Percentiles rank a stretch among this genome's conserved stretches.
These are phyloP conservation scores for Aphanomyces stellatus DNA, from an alignment of 352 stramenopile species.

Conservation along the genomic window DNA sequence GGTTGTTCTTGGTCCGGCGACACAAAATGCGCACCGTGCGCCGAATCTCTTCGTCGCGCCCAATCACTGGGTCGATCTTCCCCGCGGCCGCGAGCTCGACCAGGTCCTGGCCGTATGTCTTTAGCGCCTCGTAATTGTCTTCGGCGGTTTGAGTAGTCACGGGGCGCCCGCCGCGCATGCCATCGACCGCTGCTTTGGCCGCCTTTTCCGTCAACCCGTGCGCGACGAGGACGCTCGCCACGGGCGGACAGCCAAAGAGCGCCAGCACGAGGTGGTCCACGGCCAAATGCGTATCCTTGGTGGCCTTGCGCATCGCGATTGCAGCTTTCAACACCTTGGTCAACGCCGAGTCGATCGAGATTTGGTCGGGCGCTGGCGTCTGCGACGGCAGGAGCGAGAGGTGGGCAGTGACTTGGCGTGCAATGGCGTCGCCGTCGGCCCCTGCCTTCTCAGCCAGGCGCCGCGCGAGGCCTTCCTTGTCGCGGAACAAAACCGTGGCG, in stretches of 20 bases:
- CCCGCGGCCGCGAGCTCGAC: constrained; percentile 86
- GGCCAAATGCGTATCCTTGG: constrained; percentile 69
- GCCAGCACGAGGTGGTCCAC: constrained; percentile 67
- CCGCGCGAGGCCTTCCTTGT: constrained; percentile 47
- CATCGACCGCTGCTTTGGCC: constrained; percentile 55
- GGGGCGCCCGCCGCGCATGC: constrained; percentile 42
- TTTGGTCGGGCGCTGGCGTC: constrained; percentile 52
- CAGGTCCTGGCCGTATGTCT: constrained; percentile 95
- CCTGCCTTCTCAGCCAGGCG: constrained; percentile 40
- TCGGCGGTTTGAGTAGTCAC: constrained; percentile 81
- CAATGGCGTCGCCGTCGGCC: constrained; percentile 41
- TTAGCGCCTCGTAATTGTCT: constrained; percentile 87
- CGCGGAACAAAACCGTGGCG: constrained; percentile 52
- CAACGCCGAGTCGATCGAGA: constrained; percentile 50
- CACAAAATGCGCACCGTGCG: constrained; percentile 93
- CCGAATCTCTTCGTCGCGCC: constrained; percentile 95
- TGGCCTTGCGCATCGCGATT: constrained; percentile 69
- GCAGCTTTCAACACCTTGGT: constrained; percentile 77
- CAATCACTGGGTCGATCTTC: constrained; percentile 98
- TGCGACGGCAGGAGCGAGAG: constrained; percentile 66
- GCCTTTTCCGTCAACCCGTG: constrained; percentile 54
- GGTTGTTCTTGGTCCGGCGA: constrained; percentile 97
- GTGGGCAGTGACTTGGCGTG: constrained; percentile 35
- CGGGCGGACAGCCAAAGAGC: constrained; percentile 49
- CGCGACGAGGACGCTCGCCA: constrained; percentile 51